phyloP scores from a whole-genome alignment of 2,329 filamentous ascomycete genomes.

The Plenodomus lindquistii region DNA sequence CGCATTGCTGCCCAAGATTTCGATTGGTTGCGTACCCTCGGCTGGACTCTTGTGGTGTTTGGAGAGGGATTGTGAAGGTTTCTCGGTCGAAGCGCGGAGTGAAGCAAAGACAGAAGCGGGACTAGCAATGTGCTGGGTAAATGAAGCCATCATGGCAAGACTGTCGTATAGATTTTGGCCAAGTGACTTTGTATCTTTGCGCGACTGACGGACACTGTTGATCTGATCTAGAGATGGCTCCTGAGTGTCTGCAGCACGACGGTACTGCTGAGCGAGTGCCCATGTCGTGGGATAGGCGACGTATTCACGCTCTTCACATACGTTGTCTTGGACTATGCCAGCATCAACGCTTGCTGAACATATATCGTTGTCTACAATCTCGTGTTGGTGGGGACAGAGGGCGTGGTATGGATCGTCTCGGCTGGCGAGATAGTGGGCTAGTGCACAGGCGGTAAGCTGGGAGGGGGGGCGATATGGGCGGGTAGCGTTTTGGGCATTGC shows the following conservation, averaged over 20 bases:
- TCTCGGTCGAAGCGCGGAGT: neutral
- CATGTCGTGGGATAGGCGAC: conserved; percentile 7
- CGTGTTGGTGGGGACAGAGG: conserved; percentile 62
- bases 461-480: conserved; percentile 78
- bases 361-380: conserved; percentile 11
- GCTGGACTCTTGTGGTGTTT: neutral
- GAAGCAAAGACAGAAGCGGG: conserved; percentile 15
- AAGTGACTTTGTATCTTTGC: conserved; percentile 64
- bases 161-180: conserved; percentile 60
- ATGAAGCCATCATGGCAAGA: conserved; percentile 38
- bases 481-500: conserved; percentile 68
- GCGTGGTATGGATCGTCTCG: conserved; percentile 74
- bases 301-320: neutral
- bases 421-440: conserved; percentile 79
- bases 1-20: neutral
- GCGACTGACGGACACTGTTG: conserved; percentile 24
- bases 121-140: conserved; percentile 37
- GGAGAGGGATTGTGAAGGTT: neutral
- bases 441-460: conserved; percentile 75
- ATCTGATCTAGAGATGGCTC: conserved; percentile 1
- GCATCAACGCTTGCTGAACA: neutral
- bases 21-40: neutral
- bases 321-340: neutral
- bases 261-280: conserved; percentile 1
- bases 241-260: conserved; percentile 18